A percentile compares a stretch with the other conserved stretches of the same genome.
Conservation (phyloP, 2,329 filamentous ascomycete genomes). For the Fusarium keratoplasticum region DNA sequence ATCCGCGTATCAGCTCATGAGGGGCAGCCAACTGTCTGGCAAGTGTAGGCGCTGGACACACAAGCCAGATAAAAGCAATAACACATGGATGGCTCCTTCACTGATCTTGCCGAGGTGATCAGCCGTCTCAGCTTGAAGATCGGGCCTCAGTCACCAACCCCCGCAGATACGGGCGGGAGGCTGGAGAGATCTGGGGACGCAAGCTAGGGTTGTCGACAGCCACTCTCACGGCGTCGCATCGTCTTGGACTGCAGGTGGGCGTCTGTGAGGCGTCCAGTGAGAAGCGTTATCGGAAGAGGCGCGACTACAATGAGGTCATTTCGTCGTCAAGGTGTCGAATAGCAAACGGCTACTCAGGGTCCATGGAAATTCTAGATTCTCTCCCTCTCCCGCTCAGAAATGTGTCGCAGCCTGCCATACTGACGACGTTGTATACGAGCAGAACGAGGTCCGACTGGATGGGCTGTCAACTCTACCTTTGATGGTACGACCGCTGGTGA, state of each 20-base stretch:
- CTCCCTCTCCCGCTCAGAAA: background rate
- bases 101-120: background rate
- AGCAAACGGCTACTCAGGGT: background rate
- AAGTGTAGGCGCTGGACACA: background rate
- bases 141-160: background rate
- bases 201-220: background rate
- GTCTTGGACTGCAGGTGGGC: background rate
- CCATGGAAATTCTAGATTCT: background rate
- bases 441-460: background rate
- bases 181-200: constrained; percentile 2
- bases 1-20: background rate
- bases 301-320: constrained; percentile 6
- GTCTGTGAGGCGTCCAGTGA: constrained; percentile 3
- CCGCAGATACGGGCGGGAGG: background rate
- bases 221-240: constrained; percentile 1
- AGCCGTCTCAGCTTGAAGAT: background rate
- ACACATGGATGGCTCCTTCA: background rate
- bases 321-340: constrained; percentile 5
- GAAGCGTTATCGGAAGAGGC: background rate
- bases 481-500: too few species aligned
- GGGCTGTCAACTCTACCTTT: too few species aligned
- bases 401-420: background rate
- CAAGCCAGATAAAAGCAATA: background rate
- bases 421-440: background rate
- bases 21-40: background rate